phyloP scores from a whole-genome alignment of 164 flowering plant genomes.

The Paratinospora sagittata region DNA sequence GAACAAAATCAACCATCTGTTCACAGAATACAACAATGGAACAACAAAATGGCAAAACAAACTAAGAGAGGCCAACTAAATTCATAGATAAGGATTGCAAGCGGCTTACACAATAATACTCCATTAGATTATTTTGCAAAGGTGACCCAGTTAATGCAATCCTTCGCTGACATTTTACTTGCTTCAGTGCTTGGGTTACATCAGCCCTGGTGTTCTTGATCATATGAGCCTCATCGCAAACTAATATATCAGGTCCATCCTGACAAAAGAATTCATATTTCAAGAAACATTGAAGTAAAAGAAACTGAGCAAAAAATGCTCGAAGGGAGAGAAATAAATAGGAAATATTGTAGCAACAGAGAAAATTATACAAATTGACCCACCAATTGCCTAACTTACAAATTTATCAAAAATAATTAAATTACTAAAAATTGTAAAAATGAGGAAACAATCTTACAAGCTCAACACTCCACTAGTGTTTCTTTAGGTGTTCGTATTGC shows the following conservation, averaged over 20 bases:
- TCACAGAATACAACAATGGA: constrained; percentile 11
- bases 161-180: constrained; percentile 89
- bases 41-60: not conserved
- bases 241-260: constrained; percentile 97
- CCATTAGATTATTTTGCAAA: constrained; percentile 97
- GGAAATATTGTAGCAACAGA: no score
- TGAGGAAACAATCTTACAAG: no score
- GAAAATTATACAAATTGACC: no score
- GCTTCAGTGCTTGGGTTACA: constrained; percentile 85
- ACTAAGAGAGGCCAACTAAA: not conserved
- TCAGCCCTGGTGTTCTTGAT: constrained; percentile 93
- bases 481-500: no score
- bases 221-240: constrained; percentile 97
- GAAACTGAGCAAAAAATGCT: not conserved
- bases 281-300: not conserved
- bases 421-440: no score
- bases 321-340: no score
- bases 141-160: constrained; percentile 98
- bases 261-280: constrained; percentile 22
- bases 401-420: no score
- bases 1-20: constrained; percentile 99
- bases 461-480: no score
- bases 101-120: constrained; percentile 87
- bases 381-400: no score
- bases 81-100: not conserved